Base-by-base conservation (phyloP, 306 rosid species). In the Mimosa bimucronata region DNA sequence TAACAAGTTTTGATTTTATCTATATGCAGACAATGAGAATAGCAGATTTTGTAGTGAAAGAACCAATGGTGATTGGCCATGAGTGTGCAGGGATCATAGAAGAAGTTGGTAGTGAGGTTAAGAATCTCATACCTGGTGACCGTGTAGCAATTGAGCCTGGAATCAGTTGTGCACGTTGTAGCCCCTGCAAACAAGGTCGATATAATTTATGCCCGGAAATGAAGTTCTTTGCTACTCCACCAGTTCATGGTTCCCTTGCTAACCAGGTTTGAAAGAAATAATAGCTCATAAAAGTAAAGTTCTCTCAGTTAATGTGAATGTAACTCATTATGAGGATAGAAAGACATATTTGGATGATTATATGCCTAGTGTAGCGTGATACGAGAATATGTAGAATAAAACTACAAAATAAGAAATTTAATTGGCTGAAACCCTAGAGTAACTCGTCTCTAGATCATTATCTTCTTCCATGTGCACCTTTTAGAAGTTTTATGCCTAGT, bases 61-160 rank as follows among this genome's bases (percentile, higher is more conserved):
- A 94, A 87, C 98, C 97, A 42, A 94, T 94, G 97, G 97, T 94
- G 7, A 90, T 94, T 62, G 98, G 98, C 72, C 98, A 94, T 78
- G 98, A 94, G 86, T 94, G 98, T 77, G 97, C 97, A 65, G 98
- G 98, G 84, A 83, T 90, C 57, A 85, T 94, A 61, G 98, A 88
- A 80, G 97, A 89, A 88, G 90, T 92, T 64, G 98, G 98, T 34
- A 67, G 83, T 82, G 72, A 89, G 58, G 97, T 94, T 1, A 90
- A 75, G 82, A 70, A 21, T 69, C 82, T 94, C 71, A 91, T 71
- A 61, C 70, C 88, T 0, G 97, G 97, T 60, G 98, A 94, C 80
- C 86, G 85, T 1, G 97, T 94, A 69, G 98, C 97, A 6, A 72
- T 94, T 37, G 98, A 94, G 84, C 97, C 97, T 19, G 96, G 97